Evolutionary conservation across 139 green algal genomes (phyloP).

Genomic region (Volvox reticuliferus): DNA sequence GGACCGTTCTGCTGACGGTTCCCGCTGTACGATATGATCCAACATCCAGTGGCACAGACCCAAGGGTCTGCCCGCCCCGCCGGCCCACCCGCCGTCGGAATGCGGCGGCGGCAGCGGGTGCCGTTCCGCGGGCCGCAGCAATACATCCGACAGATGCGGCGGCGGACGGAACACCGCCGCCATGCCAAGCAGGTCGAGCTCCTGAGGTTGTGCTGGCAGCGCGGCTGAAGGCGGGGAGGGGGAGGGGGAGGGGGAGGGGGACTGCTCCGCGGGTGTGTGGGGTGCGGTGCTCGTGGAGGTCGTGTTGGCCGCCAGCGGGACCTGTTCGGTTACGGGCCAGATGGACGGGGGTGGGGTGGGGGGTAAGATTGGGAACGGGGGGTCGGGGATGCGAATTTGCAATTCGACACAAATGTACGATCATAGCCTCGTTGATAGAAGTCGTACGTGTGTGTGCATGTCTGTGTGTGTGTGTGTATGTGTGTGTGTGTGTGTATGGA

Average conservation of each 20-base stretch:
- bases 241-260: neutral
- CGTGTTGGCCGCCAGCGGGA: neutral
- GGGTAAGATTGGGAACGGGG: too few relatives aligned
- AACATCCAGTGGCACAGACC: slow-evolving; percentile 47
- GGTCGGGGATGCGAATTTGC: too few relatives aligned
- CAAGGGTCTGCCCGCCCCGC: neutral
- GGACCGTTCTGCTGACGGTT: slow-evolving; percentile 45
- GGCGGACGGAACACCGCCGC: slow-evolving; percentile 33
- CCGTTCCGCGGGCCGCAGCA: slow-evolving; percentile 21
- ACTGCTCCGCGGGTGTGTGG: neutral
- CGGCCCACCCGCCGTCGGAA: neutral
- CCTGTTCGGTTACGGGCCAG: neutral
- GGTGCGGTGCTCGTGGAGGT: neutral
- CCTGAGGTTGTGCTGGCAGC: neutral
- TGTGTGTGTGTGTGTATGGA: too few relatives aligned
- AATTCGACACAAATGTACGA: too few relatives aligned
- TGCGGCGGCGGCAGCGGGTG: slow-evolving; percentile 27
- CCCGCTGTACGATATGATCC: slow-evolving; percentile 44
- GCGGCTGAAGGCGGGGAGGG: neutral
- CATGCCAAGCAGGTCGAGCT: neutral
- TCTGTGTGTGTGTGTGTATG: too few relatives aligned
- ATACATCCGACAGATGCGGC: neutral
- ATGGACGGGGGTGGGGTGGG: neutral
- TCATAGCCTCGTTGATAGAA: too few relatives aligned
- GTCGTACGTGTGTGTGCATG: too few relatives aligned